Base-by-base conservation (phyloP, 2,329 filamentous ascomycete species). In the Ophiostoma novo-ulmi region DNA sequence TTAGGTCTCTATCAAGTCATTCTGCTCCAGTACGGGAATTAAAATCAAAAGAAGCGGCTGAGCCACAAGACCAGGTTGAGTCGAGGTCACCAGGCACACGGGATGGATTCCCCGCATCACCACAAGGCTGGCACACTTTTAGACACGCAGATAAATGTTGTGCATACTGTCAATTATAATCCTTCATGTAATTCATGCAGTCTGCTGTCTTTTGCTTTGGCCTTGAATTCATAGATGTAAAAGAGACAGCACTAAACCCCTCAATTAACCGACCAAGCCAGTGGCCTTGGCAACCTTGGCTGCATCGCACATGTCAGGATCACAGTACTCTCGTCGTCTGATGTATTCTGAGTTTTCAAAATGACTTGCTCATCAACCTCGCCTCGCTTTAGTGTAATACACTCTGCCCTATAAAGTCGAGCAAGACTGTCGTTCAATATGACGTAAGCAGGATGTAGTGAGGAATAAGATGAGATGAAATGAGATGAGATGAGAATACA, bases 241-340 rank as follows among this genome's bases (percentile, higher is more conserved):
- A 58, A 3, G 31, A 31, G 31, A 31, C 31, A 4, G 6, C 10
- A 11, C 22, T 52, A 52, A 20, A 36, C 58, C 58, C 58, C 58
- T 36, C 58, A 13, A 10, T 39, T n/a, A 20, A 38, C 36, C 63
- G 35, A 20, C 17, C 31, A 36, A 38, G 20, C 63, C 35, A 13
- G 20, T 36, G 63, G 63, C 63, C 63, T 65, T 39, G 63, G 63
- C 63, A n/a, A 39, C 63, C 44, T 65, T 65, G 63, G 63, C 63
- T 65, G 63, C 63, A 65, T 39, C n/a, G 8, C 52, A 58, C 22
- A 11, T 26, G n/a, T n/a, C 22, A 48, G 44, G 44, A 48, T 48
- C 44, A 48, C 52, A 26, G 22, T 44, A 58, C 22, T 58, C 52
- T n/a, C 20, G 44, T 48, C 44, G 17, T 48, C 44, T 48, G 44